Base-by-base conservation (phyloP, 768 basidiomycete species). In the Daedalea quercina region DNA sequence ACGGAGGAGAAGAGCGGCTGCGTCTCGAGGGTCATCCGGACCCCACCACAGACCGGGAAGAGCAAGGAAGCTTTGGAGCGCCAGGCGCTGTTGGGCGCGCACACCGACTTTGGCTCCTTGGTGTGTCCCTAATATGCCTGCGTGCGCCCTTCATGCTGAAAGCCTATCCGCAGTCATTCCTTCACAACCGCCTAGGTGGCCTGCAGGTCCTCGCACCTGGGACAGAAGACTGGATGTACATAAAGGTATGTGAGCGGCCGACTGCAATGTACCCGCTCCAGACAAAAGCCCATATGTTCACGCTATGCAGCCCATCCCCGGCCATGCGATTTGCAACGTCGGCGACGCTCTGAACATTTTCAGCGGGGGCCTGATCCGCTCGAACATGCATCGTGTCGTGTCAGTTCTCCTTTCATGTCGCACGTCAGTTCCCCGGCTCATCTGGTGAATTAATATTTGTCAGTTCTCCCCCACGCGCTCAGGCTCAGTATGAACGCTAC, bases 141-240 rank as follows among this genome's bases (percentile, higher is more conserved):
- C 19, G n/a, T 9, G 13, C 17, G 4, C 9, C 7, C 19, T 47
- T 40, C 8, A 7, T 9, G n/a, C 8, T 47, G 24, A 33, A 26
- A 22, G 8, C 12, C 47, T n/a, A n/a, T 37, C 57, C 22, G n/a
- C 55, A 84, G 79, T 81, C 82, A 0, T 81, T 87, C 69, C 70
- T 88, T 51, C 81, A 85, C 59, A 87, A 87, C 62, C 75, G 74
- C 2, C 75, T 85, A 0, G 86, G 86, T 9, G 86, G 86, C 0
- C 70, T 89, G 4, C 86, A 87, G 54, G 85, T 87, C 0, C 69
- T 85, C 31, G 75, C 76, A 0, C 84, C 83, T 0, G 82, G 79
- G 17, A 60, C 74, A 3, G 76, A 82, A 17, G 61, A 74, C 23
- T 87, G 86, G 86, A 77, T 77, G 61, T 87, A 86, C 56, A 71